phyloP scores from a whole-genome alignment of 1,284 basidiomycete species.

The Apiotrichum brassicae region DNA sequence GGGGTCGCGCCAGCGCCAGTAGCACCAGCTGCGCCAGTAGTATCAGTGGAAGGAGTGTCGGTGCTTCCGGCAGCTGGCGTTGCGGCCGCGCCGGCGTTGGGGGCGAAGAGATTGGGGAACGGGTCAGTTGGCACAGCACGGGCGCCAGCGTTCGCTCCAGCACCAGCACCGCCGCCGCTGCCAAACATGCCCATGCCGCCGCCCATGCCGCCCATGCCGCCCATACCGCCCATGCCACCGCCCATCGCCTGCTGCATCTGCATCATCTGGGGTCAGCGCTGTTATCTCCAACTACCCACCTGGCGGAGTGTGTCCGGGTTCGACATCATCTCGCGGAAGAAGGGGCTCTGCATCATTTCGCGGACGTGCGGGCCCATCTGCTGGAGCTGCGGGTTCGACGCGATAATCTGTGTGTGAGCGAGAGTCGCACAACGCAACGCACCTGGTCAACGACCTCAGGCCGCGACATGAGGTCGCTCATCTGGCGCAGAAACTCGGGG shows the following conservation, averaged over 20 bases:
- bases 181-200: slow-evolving; percentile 29
- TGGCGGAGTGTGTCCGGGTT: slow-evolving; percentile 41
- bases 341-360: slow-evolving; percentile 69
- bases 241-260: slow-evolving; percentile 57
- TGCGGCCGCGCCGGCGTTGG: slow-evolving; percentile 13
- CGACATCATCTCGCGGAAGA: slow-evolving; percentile 70
- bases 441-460: slow-evolving; percentile 72
- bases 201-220: slow-evolving; percentile 26
- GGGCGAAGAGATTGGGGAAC: slow-evolving; percentile 42
- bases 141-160: slow-evolving; percentile 20
- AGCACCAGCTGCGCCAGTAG: slow-evolving; percentile 4
- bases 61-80: too few relatives aligned
- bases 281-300: slow-evolving; percentile 18
- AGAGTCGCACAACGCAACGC: slow-evolving; percentile 6
- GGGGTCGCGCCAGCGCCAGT: background rate
- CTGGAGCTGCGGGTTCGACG: slow-evolving; percentile 69
- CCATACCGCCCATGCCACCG: slow-evolving; percentile 23
- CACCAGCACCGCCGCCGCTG: slow-evolving; percentile 20
- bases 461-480: slow-evolving; percentile 60
- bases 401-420: slow-evolving; percentile 57
- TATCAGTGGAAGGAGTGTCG: slow-evolving; percentile 16
- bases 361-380: slow-evolving; percentile 74
- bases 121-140: slow-evolving; percentile 25
- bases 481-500: slow-evolving; percentile 64
- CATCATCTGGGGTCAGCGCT: slow-evolving; percentile 56